These are phyloP conservation scores for Hanseniaspora gamundiae DNA, from an alignment of 1,139 yeast genomes.

Conservation along the genomic window DNA sequence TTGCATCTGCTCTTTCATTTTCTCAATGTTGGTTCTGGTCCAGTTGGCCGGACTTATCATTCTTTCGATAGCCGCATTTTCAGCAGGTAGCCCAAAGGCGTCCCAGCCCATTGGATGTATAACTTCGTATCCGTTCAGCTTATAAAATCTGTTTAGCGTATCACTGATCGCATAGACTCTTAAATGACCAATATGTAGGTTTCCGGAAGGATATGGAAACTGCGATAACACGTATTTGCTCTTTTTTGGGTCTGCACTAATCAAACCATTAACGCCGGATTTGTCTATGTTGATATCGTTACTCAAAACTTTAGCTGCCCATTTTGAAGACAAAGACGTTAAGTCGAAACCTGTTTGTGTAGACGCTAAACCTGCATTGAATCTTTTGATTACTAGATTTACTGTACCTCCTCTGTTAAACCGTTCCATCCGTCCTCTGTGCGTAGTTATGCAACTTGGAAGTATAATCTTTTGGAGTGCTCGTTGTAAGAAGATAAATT, in stretches of 20 bases:
- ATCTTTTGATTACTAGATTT: no score
- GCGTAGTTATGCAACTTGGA: no score
- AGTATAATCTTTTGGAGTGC: no score
- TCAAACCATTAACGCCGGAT: no score
- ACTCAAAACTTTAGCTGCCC: neutral
- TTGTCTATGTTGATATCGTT: neutral
- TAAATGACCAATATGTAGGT: slow-evolving; percentile 84
- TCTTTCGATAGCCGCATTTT: slow-evolving; percentile 89
- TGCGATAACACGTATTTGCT: slow-evolving; percentile 59
- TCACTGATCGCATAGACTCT: slow-evolving; percentile 89
- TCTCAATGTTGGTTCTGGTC: slow-evolving; percentile 66
- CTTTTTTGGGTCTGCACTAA: slow-evolving; percentile 8
- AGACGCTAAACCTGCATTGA: no score
- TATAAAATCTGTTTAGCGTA: slow-evolving; percentile 62
- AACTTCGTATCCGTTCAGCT: slow-evolving; percentile 66
- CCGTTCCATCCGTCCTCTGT: no score
- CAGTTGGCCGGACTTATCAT: slow-evolving; percentile 67
- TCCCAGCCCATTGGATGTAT: slow-evolving; percentile 99
- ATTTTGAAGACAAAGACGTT: neutral
- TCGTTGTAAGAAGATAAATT: no score
- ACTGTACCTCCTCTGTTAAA: no score
- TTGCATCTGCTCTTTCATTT: slow-evolving; percentile 75
- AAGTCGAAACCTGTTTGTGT: neutral
- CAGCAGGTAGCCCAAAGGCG: slow-evolving; percentile 96
- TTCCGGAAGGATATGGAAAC: slow-evolving; percentile 97